Conservation (phyloP, 768 basidiomycete genomes). For the Termitomyces sp. region DNA sequence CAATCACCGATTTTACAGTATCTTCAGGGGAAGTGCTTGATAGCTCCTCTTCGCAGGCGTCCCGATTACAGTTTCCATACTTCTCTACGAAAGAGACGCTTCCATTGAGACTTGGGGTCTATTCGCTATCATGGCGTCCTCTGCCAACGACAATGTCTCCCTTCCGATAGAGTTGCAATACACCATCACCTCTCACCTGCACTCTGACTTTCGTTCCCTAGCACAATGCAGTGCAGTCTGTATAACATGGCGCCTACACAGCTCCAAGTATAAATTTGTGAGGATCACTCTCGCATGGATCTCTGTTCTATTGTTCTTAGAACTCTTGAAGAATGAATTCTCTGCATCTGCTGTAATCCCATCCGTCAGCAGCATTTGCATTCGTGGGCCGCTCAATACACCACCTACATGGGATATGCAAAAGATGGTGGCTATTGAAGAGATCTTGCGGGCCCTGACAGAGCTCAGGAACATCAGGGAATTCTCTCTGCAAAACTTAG, state of each 20-base stretch:
- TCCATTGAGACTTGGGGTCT: background rate
- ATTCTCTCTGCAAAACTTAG: slow-evolving; percentile 2
- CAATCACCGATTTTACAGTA: slow-evolving; percentile 6
- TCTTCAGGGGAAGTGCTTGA: background rate
- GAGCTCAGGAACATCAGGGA: background rate
- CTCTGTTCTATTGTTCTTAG: slow-evolving; percentile 12
- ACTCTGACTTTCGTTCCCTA: slow-evolving; percentile 10
- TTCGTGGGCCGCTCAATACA: slow-evolving; percentile 4
- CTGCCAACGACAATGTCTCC: background rate
- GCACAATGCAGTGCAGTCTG: slow-evolving; percentile 16
- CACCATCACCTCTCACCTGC: slow-evolving; percentile 17
- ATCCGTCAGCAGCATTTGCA: slow-evolving; percentile 12
- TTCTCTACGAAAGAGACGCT: background rate
- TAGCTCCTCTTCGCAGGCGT: background rate
- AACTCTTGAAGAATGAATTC: slow-evolving; percentile 15
- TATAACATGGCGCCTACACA: slow-evolving; percentile 17
- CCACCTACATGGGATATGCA: slow-evolving; percentile 4
- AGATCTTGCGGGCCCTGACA: background rate
- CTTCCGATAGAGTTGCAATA: slow-evolving; percentile 21
- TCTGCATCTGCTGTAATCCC: slow-evolving; percentile 16
- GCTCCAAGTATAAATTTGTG: slow-evolving; percentile 17
- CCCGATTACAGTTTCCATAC: background rate
- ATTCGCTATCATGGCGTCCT: background rate
- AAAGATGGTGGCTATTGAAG: slow-evolving; percentile 1
- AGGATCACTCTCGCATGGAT: slow-evolving; percentile 10